A percentile compares a stretch with the other conserved stretches of the same genome.
phyloP scores from a whole-genome alignment of 1,284 basidiomycete species.

The Bondarzewia mesenterica region DNA sequence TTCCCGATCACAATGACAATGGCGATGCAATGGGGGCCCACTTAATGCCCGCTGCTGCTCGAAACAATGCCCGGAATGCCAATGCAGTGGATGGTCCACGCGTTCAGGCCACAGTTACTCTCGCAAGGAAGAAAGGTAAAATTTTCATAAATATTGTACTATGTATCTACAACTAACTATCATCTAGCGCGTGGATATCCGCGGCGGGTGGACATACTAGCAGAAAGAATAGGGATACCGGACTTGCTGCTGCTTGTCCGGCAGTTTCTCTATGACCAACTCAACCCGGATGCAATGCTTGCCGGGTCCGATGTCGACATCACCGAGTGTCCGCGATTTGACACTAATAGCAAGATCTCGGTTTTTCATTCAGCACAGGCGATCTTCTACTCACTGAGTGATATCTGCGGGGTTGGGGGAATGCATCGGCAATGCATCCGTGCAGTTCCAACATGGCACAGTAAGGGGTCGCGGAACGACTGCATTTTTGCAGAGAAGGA shows the following conservation, averaged over 20 bases:
- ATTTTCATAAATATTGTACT: too few species aligned
- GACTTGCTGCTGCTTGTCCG: constrained; percentile 1
- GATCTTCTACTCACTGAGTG: not conserved
- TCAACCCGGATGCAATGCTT: not conserved
- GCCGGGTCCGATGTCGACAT: not conserved
- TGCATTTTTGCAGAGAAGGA: not conserved
- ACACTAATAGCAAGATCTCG: not conserved
- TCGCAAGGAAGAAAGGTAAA: too few species aligned
- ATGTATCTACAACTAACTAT: too few species aligned
- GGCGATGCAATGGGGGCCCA: too few species aligned
- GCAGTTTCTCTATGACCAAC: constrained; percentile 6
- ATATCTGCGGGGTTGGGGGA: not conserved
- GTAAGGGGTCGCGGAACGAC: not conserved
- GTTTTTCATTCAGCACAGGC: not conserved
- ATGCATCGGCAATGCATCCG: not conserved
- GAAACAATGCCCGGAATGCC: too few species aligned
- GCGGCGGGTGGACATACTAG: not conserved
- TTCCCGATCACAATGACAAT: too few species aligned
- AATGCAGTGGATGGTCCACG: too few species aligned
- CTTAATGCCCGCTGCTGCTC: too few species aligned
- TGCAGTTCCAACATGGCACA: not conserved
- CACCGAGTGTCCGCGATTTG: not conserved
- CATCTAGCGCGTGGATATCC: not conserved
- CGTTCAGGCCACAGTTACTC: too few species aligned
- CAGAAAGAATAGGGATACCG: too few species aligned